Base-by-base conservation (phyloP, 1,284 basidiomycete genomes). In the Malassezia yamatoensis region DNA sequence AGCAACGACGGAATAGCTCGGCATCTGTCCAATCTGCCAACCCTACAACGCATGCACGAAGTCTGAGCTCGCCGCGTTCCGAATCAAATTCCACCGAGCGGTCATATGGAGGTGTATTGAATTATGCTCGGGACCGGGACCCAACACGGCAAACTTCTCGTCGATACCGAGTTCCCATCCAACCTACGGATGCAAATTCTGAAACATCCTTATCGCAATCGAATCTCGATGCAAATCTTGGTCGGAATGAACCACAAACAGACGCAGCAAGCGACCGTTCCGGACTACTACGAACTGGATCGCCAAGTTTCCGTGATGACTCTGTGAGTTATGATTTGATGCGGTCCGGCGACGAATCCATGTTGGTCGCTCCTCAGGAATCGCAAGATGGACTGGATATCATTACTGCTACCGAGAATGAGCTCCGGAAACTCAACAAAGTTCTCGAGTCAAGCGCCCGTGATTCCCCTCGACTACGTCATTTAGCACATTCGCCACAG, bases 41-140 rank as follows among this genome's bases (percentile, higher is more conserved):
- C 18, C 15, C 12, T 18, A 10, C 18, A 10, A 5, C 6, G 35
- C 29, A 35, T 35, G 20, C 35, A 34, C 33, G 11, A 9, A 35
- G 15, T 20, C 8, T 15, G 5, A 32, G 21, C 20, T 24, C 29
- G 15, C 35, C 35, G 13, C 47, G 33, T 18, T 20, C 45, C 9
- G 12, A 10, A 32, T 18, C 32, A 42, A 12, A 18, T 33, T 13
- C 40, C 24, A 11, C n/a, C 16, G 37, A 44, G 20, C 47, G 48
- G 13, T 16, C 53, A 6, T 51, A 44, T 11, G 49, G 54, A 16
- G 49, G 54, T 35, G 41, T 56, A 12, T 44, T 56, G 15, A 49
- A 41, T 18, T 56, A 51, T 47, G 16, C 44, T 5, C 21, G 49
- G n/a, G 43, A 38, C 11, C 21, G 49, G n/a, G 24, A 29, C 7